Base-by-base conservation (phyloP, 805 yeast genomes). In the Candida nonsorbophila region DNA sequence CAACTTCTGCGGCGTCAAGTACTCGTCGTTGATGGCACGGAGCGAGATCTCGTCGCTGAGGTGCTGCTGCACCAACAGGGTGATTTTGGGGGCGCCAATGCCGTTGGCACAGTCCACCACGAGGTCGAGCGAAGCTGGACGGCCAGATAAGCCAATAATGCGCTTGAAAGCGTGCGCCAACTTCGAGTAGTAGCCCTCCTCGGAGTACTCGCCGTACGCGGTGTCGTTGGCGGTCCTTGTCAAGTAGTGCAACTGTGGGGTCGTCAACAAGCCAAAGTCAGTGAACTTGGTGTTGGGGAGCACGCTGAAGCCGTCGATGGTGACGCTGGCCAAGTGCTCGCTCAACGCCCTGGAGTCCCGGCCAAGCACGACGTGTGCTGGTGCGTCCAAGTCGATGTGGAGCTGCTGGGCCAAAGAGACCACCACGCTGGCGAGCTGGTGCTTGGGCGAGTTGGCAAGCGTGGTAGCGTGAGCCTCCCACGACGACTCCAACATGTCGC, bases 91-190 rank as follows among this genome's bases (percentile, higher is more conserved):
- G 1, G 87, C 95, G 11, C 98, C 98, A 22, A 92, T 84, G n/a
- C 98, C 98, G 51, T 92, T 92, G 6, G 98, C 98, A 22, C 87
- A 79, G 58, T 92, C 98, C 12, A 92, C 75, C 2, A 78, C 72
- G 41, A 88, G 66, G 15, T 58, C 49, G 20, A 75, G 60, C 27
- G 54, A 45, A 14, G 22, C 12, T 2, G 36, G 34, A 11, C 27
- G 26, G 1, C 27, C 42, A 40, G 52, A 42, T 9, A 49, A 38
- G 11, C 53, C 41, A 30, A 57, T 50, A 29, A 83, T 67, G 12
- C 55, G 44, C 29, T 58, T 62, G 52, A 76, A 74, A 0, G 88
- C 73, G 0, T 44, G 38, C 4, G 79, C 54, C 34, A 85, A 57
- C 51, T 84, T 83, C 13, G 57, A 42, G 49, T 75, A 81, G 56